Percentiles rank a stretch among this genome's conserved stretches.
Evolutionary conservation across 2,329 filamentous ascomycete genomes (phyloP).

Genomic region (Fusarium pininemorale): DNA sequence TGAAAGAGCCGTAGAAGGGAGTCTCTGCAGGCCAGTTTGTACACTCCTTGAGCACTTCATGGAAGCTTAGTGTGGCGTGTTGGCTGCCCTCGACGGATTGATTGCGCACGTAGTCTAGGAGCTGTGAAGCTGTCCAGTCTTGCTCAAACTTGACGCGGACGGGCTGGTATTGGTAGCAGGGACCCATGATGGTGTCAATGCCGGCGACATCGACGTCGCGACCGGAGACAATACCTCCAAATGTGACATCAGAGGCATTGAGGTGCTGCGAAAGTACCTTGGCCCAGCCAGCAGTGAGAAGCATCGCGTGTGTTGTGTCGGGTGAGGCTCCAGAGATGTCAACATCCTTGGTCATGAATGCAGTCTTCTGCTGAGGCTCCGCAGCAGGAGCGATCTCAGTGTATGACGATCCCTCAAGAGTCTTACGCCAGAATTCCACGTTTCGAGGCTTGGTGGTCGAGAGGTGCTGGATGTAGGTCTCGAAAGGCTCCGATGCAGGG

Average conservation of each 20-base stretch:
- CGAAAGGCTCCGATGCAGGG: slow-evolving; percentile 31
- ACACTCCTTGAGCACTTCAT: slow-evolving; percentile 31
- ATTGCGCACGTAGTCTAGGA: slow-evolving; percentile 35
- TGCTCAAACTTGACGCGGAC: slow-evolving; percentile 39
- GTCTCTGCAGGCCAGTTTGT: slow-evolving; percentile 29
- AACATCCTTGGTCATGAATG: slow-evolving; percentile 41
- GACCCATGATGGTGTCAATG: slow-evolving; percentile 40
- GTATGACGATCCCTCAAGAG: slow-evolving; percentile 27
- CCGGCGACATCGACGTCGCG: slow-evolving; percentile 35
- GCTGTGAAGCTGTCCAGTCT: slow-evolving; percentile 33
- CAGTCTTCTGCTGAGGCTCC: slow-evolving; percentile 21
- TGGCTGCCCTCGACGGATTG: slow-evolving; percentile 40
- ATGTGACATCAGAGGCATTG: slow-evolving; percentile 35
- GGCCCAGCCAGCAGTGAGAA: slow-evolving; percentile 44
- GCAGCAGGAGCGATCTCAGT: slow-evolving; percentile 35
- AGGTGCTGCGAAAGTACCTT: slow-evolving; percentile 37
- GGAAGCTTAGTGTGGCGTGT: slow-evolving; percentile 38
- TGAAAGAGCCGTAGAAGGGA: slow-evolving; percentile 40
- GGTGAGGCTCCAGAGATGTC: slow-evolving; percentile 36
- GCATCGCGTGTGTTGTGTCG: slow-evolving; percentile 39
- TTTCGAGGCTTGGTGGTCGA: slow-evolving; percentile 4
- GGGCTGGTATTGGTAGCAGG: slow-evolving; percentile 45
- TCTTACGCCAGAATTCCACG: slow-evolving; percentile 32
- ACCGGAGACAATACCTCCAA: slow-evolving; percentile 43
- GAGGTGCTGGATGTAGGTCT: slow-evolving; percentile 26